Evolutionary conservation across 306 rosid species (phyloP), one percentile per base, ranked within the genome.

Genomic region (Styphnolobium japonicum): DNA sequence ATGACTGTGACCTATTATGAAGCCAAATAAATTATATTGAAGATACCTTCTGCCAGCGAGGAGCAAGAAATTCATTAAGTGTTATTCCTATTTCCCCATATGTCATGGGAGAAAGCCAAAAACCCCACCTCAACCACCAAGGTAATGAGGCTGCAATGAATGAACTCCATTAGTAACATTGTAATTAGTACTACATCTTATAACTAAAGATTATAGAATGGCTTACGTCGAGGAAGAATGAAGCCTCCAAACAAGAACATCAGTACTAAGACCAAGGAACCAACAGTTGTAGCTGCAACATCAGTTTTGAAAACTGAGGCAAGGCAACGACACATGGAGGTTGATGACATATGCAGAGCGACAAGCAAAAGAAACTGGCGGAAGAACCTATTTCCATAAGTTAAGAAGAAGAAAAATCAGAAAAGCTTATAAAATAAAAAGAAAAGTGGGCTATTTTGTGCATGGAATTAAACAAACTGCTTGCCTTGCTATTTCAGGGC

Each of bases 231-330:
- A 37, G 92, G 88, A 83, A 89, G 77, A 80, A 89, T 80, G 80
- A 89, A 89, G 84, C 92, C 90, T 77, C 89, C 89, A 85, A 89
- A 86, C 86, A 89, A 80, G 81, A 86, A 82, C 84, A 89, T 73
- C 18, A 82, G 48, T 53, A 80, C 81, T 75, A 86, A 71, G 60
- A 73, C 80, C 79, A 89, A 49, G 70, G 77, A 68, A 52, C 86
- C 90, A 73, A 80, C 61, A 21, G 88, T 88, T 83, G 89, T 69
- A 66, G 92, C 89, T 29, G 85, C 80, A 66, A 86, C 85, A 73
- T 85, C 84, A 53, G 88, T 88, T 70, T 70, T 85, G 86, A 86
- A 88, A 75, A 85, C 75, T 23, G 88, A 58, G 63, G 92, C 92
- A 42, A 88, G 72, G 74, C 45, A 86, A 60, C 92, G 92, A 15